Evolutionary conservation across 176 grass and related monocot genomes (phyloP), one percentile per base, ranked within the genome.

Genomic region (Lolium perenne): DNA sequence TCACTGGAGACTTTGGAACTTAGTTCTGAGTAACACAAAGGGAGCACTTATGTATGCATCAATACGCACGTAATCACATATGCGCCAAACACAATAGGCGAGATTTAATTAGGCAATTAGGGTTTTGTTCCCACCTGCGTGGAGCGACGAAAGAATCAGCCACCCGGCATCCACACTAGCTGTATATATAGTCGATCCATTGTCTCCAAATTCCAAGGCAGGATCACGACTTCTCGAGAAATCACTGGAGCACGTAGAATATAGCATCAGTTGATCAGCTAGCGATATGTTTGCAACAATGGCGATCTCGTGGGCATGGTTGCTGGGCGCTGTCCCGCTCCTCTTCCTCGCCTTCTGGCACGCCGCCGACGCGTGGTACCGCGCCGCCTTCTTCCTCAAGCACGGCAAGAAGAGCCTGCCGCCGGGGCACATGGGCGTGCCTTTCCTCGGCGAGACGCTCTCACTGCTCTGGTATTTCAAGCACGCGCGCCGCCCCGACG

Each of bases 271-370:
- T 16, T 56, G 54, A 56, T 56, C 54, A 7, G n/a, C 5, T 7
- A 29, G 29, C 29, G 22, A 26, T 22, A 63, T 26, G 22, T 10
- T 50, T 21, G 15, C 1, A 21, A 13, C 10, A 14, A 57, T 63
- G 60, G 14, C n/a, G 25, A 16, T 20, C 9, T 32, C 56, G 4
- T 38, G 50, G 23, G 25, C 76, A 12, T 78, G 76, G 53, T 21
- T 78, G 0, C 13, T 59, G 16, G 76, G 51, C 29, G 32, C 76
- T 16, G 17, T 35, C 16, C 57, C 71, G 11, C 57, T 77, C 16
- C 18, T 85, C 17, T 54, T 2, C 4, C 65, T 86, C 16, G 64
- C 40, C 17, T 43, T 86, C 8, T 80, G 51, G 16, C 65, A 80
- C 65, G 0, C 15, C 21, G 35, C 29, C 51, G 76, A 86, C 38